These are phyloP conservation scores for Hondaea fermentalgiana DNA, from an alignment of 108 stramenopile species.

Conservation along the genomic window DNA sequence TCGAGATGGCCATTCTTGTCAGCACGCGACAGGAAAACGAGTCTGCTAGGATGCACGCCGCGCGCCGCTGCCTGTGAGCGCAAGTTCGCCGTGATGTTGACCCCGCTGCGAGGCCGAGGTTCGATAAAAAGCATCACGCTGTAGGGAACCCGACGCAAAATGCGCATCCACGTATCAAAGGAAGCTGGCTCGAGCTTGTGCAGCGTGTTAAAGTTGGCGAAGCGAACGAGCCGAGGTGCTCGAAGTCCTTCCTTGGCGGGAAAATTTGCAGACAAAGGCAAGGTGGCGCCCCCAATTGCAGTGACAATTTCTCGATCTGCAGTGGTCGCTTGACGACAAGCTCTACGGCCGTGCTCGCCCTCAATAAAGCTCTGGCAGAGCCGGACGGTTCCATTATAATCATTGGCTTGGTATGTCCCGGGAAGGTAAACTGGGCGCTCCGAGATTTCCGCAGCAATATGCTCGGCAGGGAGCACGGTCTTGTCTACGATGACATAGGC, in stretches of 20 bases:
- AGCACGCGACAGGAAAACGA: neutral
- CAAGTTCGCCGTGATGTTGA: conserved; percentile 15
- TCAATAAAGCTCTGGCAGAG: neutral
- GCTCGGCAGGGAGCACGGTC: conserved; percentile 20
- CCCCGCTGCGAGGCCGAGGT: neutral
- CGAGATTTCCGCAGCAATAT: conserved; percentile 1
- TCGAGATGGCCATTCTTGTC: neutral
- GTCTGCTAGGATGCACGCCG: conserved; percentile 28
- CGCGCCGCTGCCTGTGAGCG: conserved; percentile 31
- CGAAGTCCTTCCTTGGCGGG: too few relatives aligned
- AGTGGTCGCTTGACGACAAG: neutral
- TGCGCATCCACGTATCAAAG: conserved; percentile 40
- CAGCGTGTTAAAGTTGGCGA: conserved; percentile 45
- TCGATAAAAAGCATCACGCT: conserved; percentile 28
- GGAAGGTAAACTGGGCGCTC: conserved; percentile 40
- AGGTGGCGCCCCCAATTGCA: neutral
- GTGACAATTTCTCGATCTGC: neutral
- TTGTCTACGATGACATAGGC: conserved; percentile 26
- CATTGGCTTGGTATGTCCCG: conserved; percentile 30
- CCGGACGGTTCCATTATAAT: neutral
- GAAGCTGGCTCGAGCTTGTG: conserved; percentile 45
- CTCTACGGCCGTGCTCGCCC: neutral
- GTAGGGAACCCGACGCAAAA: conserved; percentile 26
- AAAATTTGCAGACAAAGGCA: neutral
- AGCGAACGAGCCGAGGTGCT: neutral